Evolutionary conservation across 108 stramenopile genomes (phyloP).

Genomic region (Parietichytrium sp.): DNA sequence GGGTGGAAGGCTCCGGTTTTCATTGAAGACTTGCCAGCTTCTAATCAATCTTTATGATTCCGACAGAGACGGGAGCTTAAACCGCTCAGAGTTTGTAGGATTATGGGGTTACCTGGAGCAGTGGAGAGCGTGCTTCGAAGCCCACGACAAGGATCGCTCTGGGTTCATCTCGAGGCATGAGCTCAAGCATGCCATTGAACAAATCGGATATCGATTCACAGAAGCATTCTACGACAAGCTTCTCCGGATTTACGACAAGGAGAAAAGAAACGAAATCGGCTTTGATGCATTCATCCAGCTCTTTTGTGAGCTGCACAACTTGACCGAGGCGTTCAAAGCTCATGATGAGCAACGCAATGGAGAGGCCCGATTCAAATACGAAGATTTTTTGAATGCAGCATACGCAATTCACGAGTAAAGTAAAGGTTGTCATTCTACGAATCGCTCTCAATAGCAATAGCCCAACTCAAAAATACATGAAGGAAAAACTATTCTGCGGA

Average conservation of each 20-base stretch:
- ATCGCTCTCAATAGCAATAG: too few species aligned
- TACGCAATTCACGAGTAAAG: slow-evolving; percentile 28
- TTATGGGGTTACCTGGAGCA: slow-evolving; percentile 17
- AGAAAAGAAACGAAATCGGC: neutral
- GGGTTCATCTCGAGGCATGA: neutral
- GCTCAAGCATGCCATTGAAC: neutral
- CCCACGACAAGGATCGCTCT: neutral
- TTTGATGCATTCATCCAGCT: slow-evolving; percentile 20
- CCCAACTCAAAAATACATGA: too few species aligned
- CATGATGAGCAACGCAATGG: neutral
- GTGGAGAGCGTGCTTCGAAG: slow-evolving; percentile 30
- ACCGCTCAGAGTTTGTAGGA: slow-evolving; percentile 6
- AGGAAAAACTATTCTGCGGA: too few species aligned
- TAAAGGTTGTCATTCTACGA: too few species aligned
- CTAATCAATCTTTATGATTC: slow-evolving; percentile 34
- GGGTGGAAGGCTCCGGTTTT: neutral
- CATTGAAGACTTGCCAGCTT: slow-evolving; percentile 29
- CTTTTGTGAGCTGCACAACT: slow-evolving; percentile 21
- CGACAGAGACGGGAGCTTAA: neutral
- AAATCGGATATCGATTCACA: neutral
- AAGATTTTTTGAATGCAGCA: slow-evolving; percentile 16
- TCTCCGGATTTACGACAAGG: slow-evolving; percentile 1
- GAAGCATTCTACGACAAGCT: neutral
- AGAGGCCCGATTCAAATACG: neutral
- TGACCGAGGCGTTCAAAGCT: slow-evolving; percentile 24